Base-by-base conservation (phyloP, 768 basidiomycete genomes). In the Suillus spraguei region DNA sequence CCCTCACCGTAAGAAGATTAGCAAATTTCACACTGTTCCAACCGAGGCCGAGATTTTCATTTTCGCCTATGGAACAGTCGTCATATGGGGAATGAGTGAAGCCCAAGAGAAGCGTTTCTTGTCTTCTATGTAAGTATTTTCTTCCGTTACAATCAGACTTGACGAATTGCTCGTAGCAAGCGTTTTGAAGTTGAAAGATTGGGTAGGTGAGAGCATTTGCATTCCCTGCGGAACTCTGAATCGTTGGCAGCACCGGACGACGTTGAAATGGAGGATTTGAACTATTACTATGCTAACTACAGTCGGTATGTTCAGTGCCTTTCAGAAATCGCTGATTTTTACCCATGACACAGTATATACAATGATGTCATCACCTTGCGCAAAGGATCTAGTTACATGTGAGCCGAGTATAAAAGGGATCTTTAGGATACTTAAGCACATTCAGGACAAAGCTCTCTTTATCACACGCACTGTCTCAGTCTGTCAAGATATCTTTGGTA, bases 21-120 rank as follows among this genome's bases (percentile, higher is more conserved):
- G 84, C 72, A 89, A 88, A 75, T 91, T 90, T 70, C 77, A 89
- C 68, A 82, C 87, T 36, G 80, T 85, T 41, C 82, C 87, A 6
- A 83, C 82, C 38, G 88, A 90, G 66, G 91, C 92, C 10, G 96
- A 97, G 76, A 91, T 97, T 61, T 97, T 97, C 74, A 78, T 97
- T 67, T 98, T 97, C 76, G 86, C 90, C 66, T 97, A 97, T 72
- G 96, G 96, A 14, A 95, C 94, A 0, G 92, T 97, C 33, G 96
- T 98, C 32, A 92, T 97, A 59, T 98, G 96, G 96, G 96, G 96
- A 32, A 97, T 98, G 95, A 90, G 92, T 44, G 94, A 97, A 73
- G 81, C 87, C 6, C 93, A 97, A 71, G 96, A 98, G 79, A 91
- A 86, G 74, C 83, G 95, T 10, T 95, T 98, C 70, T 78, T 98